Evolutionary conservation across 345 rosid genomes (phyloP).

Genomic region (Populus alba): DNA sequence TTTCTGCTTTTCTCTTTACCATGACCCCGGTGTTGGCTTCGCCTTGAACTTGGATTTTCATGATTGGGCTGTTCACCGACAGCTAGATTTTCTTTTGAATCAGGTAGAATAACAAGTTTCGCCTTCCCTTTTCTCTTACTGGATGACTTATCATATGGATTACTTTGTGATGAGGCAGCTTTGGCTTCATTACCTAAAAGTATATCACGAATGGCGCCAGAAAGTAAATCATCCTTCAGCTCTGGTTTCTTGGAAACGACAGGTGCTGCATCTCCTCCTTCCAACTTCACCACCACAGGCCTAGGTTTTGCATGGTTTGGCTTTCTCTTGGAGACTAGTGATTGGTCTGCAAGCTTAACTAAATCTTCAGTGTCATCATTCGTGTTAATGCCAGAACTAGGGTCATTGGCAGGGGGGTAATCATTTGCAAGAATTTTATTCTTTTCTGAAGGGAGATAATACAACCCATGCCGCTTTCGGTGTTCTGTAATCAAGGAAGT

Average conservation of each 20-base stretch:
- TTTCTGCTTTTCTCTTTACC: constrained; percentile 47
- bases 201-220: constrained; percentile 65
- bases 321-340: constrained; percentile 54
- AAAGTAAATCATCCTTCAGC: constrained; percentile 45
- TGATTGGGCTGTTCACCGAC: constrained; percentile 29
- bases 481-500: constrained; percentile 78
- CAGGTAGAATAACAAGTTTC: constrained; percentile 35
- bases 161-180: constrained; percentile 29
- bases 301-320: constrained; percentile 60
- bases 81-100: constrained; percentile 35
- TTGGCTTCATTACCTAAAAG: constrained; percentile 51
- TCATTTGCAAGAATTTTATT: constrained; percentile 43
- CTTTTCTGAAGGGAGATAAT: constrained; percentile 69
- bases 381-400: constrained; percentile 24
- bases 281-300: constrained; percentile 92
- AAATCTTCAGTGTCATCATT: constrained; percentile 44
- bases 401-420: constrained; percentile 84
- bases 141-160: constrained; percentile 27
- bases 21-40: constrained; percentile 47
- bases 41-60: constrained; percentile 46
- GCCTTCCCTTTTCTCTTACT: constrained; percentile 63
- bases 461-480: constrained; percentile 80
- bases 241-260: constrained; percentile 31
- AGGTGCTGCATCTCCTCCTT: constrained; percentile 53
- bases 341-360: constrained; percentile 50